Evolutionary conservation across 306 rosid species (phyloP).

Genomic region (Nissolia schottii): DNA sequence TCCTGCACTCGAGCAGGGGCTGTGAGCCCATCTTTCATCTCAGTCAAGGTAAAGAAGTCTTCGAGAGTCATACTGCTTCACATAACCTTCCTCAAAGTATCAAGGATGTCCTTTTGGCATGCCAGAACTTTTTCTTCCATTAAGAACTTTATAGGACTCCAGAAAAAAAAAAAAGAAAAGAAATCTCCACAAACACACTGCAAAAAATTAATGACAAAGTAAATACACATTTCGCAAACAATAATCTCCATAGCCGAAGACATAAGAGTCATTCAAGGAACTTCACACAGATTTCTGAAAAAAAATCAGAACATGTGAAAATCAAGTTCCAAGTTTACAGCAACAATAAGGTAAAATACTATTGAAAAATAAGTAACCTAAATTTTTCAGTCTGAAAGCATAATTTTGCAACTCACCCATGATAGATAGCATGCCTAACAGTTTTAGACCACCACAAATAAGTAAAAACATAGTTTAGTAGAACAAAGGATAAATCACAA

Average conservation of each 20-base stretch:
- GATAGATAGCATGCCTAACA: neutral
- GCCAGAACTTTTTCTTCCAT: constrained; percentile 38
- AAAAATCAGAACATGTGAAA: constrained; percentile 2
- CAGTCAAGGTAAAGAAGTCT: constrained; percentile 95
- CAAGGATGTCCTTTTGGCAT: constrained; percentile 25
- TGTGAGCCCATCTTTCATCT: constrained; percentile 98
- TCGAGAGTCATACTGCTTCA: constrained; percentile 93
- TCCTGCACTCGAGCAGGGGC: constrained; percentile 85
- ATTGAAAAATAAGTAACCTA: neutral
- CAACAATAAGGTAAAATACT: neutral
- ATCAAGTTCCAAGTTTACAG: neutral
- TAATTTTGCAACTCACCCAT: neutral
- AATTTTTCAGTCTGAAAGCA: neutral
- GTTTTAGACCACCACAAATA: neutral
- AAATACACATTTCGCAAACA: neutral
- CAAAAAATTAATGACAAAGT: constrained; percentile 25
- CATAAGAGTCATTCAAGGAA: neutral
- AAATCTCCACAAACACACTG: constrained; percentile 31
- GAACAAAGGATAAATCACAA: neutral
- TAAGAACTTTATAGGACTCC: constrained; percentile 28
- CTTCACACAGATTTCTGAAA: neutral
- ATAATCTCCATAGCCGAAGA: neutral
- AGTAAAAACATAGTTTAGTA: neutral
- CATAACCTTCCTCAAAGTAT: constrained; percentile 45
- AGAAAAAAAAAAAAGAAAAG: too few species aligned